These are phyloP conservation scores for Mycena sp. DNA, from an alignment of 1,284 basidiomycete species.

Conservation along the genomic window DNA sequence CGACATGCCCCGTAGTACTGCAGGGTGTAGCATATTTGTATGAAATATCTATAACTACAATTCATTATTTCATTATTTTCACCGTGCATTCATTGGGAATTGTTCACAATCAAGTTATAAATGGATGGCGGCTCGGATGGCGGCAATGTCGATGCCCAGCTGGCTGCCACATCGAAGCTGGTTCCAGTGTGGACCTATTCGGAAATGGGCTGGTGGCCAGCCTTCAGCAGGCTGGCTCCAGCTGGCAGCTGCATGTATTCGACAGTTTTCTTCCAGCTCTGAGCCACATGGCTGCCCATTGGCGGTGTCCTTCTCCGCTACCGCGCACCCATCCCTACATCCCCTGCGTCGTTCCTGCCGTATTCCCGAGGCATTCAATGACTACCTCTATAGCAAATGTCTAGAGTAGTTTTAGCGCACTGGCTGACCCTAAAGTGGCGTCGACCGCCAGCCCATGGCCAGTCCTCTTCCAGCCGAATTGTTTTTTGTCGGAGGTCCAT, in stretches of 20 bases:
- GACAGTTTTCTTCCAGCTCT: too few relatives aligned
- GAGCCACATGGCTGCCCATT: too few relatives aligned
- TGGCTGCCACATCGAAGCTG: conserved; percentile 10
- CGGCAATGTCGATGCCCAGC: conserved; percentile 1
- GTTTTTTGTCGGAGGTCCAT: too few relatives aligned
- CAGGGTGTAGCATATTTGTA: not conserved
- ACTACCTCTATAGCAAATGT: too few relatives aligned
- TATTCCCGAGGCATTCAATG: too few relatives aligned
- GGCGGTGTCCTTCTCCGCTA: too few relatives aligned
- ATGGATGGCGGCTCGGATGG: not conserved
- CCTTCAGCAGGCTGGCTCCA: conserved; percentile 6
- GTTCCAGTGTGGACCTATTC: conserved; percentile 9
- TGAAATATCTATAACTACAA: conserved; percentile 2
- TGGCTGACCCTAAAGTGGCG: too few relatives aligned
- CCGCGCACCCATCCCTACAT: too few relatives aligned
- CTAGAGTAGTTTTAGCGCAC: too few relatives aligned
- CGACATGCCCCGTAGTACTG: not conserved
- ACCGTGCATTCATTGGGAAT: not conserved
- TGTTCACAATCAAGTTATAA: not conserved
- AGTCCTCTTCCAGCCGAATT: too few relatives aligned
- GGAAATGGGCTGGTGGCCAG: conserved; percentile 10
- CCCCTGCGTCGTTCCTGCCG: too few relatives aligned
- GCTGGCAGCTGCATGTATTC: not conserved
- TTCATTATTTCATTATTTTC: conserved; percentile 1
- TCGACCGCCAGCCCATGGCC: too few relatives aligned